Evolutionary conservation across 2,329 filamentous ascomycete genomes (phyloP).

Genomic region (Sporothrix pseudoabietina): DNA sequence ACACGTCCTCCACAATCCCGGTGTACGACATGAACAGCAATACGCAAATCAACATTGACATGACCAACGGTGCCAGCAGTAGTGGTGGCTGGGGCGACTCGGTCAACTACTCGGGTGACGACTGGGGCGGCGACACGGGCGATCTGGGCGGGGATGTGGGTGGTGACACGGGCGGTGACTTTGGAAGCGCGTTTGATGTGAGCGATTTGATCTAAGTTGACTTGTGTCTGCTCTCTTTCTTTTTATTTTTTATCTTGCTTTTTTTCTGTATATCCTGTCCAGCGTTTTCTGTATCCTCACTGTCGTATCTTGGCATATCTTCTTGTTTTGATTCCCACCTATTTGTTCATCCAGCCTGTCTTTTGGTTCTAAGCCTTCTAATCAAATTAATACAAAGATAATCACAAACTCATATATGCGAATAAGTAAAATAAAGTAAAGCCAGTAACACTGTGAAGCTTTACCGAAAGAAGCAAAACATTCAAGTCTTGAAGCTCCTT

Average conservation of each 20-base stretch:
- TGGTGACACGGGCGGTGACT: background rate
- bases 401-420: no score
- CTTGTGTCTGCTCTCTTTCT: background rate
- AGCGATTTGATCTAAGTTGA: background rate
- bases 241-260: background rate
- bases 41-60: conserved; percentile 18
- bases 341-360: background rate
- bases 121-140: conserved; percentile 30
- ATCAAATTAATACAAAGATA: no score
- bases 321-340: background rate
- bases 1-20: background rate
- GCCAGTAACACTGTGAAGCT: no score
- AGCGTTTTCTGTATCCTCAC: background rate
- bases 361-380: background rate
- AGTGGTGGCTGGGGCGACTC: conserved; percentile 27
- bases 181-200: background rate
- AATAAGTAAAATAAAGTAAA: no score
- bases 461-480: no score
- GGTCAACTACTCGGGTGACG: conserved; percentile 34
- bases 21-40: background rate
- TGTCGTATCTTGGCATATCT: background rate
- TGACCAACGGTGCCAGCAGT: background rate
- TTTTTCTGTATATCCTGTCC: background rate
- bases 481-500: no score
- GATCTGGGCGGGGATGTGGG: background rate